Base-by-base conservation (phyloP, 2,329 filamentous ascomycete species). In the Aureobasidium sp. region DNA sequence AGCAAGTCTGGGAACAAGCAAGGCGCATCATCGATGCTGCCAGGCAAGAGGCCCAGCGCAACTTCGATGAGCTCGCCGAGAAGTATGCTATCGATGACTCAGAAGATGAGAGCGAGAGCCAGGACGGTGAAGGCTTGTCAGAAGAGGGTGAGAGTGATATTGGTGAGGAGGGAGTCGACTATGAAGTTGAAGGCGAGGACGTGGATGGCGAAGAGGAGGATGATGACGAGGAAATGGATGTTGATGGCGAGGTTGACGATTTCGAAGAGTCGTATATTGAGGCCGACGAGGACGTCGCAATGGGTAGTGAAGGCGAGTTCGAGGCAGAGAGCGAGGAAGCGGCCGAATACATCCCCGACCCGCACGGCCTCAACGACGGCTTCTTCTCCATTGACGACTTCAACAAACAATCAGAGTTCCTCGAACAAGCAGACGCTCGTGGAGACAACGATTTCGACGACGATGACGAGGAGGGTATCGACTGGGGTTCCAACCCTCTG, bases 331-430 rank as follows among this genome's bases (percentile, higher is more conserved):
- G 75, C 11, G 77, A 80, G 3, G 80, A 81, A 5, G 73, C 76
- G 1, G 81, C 82, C 53, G 82, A 83, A 42, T 87, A 87, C 63
- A 77, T 85, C 9, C 80, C 86, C 67, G 91, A 97, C 69, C 86
- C 86, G 4, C 82, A 94, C 70, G 91, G 91, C 7, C 83, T 99
- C 36, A 97, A 99, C 70, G 94, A 99, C 71, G 93, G 91, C 5
- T 99, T 99, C 78, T 99, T 99, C 77, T 96, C 91, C 16, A 93
- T 99, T 69, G 92, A 97, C 69, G 86, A 95, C 63, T 99, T 99
- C 82, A 99, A 99, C 79, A 90, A 88, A 72, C 90, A 95, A 71
- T 90, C 91, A 2, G 90, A 96, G 69, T 88, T 88, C 71, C 86
- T 97, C 53, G 94, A 99, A 74, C 86, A 90, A 66, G 88, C 91